Evolutionary conservation across 2,329 filamentous ascomycete genomes (phyloP), one percentile per base, ranked within the genome.

Genomic region (Coniochaeta sp.): DNA sequence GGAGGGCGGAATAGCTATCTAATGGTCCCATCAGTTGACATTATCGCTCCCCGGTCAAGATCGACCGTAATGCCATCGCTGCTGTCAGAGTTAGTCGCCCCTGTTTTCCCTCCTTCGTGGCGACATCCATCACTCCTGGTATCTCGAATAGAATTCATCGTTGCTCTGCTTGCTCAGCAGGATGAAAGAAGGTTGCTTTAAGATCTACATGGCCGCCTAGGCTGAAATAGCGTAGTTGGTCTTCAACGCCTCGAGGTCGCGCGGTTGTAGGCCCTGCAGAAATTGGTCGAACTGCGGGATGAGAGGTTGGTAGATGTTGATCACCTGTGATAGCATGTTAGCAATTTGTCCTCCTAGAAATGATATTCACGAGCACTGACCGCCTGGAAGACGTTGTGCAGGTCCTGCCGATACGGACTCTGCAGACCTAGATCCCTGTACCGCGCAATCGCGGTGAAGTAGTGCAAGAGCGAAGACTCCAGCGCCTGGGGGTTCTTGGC

Each of bases 401-500:
- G 74, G 53, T 85, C 82, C 57, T 81, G 77, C 63, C 84, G 85
- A 56, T 81, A 68, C 22, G 82, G 79, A 53, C 74, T 82, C 53
- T 77, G 76, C 51, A 81, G 72, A 55, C 78, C 75, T 55, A 85
- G 79, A 57, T 85, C 80, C 53, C 82, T 81, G 66, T 91, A 95
- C 54, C 81, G 77, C 14, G 92, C 88, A 71, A 97, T 95, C 52
- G 89, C 79, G 49, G 77, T 79, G 67, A 99, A 95, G 70, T 94
- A 95, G 52, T 87, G 81, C 31, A 86, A 76, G 35, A 99, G 75
- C 53, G 85, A 87, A 59, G 86, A 86, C 70, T 97, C 94, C 82
- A 99, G 92, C 2, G 91, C 90, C 64, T 91, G 82, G 1, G 94
- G 94, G 62, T 97, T 97, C 63, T 84, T 82, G 55, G 87, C 80